phyloP scores from a whole-genome alignment of 2,329 filamentous ascomycete species.

The Fusarium phyllophilum region DNA sequence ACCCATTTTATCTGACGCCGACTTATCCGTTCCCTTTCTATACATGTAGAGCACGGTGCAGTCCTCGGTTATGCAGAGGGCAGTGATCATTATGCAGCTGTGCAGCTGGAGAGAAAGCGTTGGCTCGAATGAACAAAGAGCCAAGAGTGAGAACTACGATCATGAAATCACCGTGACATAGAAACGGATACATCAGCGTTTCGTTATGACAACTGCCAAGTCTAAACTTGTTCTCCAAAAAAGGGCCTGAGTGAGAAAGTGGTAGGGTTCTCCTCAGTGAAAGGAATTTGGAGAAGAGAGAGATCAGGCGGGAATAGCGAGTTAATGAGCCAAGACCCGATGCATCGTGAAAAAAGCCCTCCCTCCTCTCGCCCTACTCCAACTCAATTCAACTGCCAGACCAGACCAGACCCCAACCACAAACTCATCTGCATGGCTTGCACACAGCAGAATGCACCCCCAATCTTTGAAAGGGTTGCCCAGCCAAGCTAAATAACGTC shows the following conservation, averaged over 20 bases:
- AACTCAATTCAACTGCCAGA: not conserved
- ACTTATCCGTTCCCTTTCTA: slow-evolving; percentile 13
- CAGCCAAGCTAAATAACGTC: slow-evolving; percentile 23
- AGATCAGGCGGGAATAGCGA: slow-evolving; percentile 14
- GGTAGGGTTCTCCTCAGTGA: slow-evolving; percentile 32
- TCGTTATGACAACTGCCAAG: slow-evolving; percentile 27
- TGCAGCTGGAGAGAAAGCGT: not conserved
- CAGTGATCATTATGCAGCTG: not conserved
- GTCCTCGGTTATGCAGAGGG: not conserved
- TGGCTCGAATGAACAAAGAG: not conserved
- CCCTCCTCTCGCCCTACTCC: not conserved
- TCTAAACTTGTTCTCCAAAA: slow-evolving; percentile 30
- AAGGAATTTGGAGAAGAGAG: slow-evolving; percentile 35
- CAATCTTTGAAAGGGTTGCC: not conserved
- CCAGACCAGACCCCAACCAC: not conserved
- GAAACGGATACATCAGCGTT: not conserved
- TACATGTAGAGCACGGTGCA: not conserved
- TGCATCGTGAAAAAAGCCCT: not conserved
- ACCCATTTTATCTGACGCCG: slow-evolving; percentile 30
- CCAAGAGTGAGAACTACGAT: not conserved
- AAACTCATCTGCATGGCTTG: not conserved
- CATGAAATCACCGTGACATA: slow-evolving; percentile 19
- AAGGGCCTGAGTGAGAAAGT: not conserved
- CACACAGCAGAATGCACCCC: not conserved
- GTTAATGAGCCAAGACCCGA: not conserved